Evolutionary conservation across 192 early-diverging fungal genomes (phyloP).

Genomic region (Entomortierella parvispora): DNA sequence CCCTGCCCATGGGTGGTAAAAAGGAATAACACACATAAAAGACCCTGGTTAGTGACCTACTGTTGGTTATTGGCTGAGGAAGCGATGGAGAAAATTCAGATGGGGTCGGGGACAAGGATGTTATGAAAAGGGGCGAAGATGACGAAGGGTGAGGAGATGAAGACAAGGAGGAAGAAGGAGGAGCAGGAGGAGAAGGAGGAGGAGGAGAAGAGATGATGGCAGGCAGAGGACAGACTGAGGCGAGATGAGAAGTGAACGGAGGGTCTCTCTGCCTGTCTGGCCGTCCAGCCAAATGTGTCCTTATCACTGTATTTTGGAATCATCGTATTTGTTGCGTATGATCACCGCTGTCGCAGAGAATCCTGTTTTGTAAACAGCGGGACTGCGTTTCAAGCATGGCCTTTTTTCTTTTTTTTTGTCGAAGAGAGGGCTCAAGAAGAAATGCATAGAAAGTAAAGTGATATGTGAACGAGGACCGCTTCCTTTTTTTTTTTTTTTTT

Average conservation of each 20-base stretch:
- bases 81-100: background rate
- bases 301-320: too few relatives aligned
- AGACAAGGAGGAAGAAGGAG: background rate
- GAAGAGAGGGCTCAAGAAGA: background rate
- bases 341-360: background rate
- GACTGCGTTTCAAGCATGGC: constrained; percentile 1
- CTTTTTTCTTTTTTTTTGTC: constrained; percentile 19
- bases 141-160: background rate
- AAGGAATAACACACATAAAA: background rate
- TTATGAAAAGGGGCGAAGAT: background rate
- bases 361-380: background rate
- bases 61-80: background rate
- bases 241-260: background rate
- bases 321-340: background rate
- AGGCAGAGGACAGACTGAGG: background rate
- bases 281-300: too few relatives aligned
- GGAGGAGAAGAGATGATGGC: background rate
- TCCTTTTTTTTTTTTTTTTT: constrained; percentile 8
- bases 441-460: too few relatives aligned
- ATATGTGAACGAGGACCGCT: background rate
- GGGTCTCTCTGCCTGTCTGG: too few relatives aligned
- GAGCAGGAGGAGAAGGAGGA: background rate
- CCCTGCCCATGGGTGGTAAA: background rate
- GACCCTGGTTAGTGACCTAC: background rate
- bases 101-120: background rate